phyloP scores from a whole-genome alignment of 2,329 filamentous ascomycete genomes.

The Lasiodiplodia hormozganensis region DNA sequence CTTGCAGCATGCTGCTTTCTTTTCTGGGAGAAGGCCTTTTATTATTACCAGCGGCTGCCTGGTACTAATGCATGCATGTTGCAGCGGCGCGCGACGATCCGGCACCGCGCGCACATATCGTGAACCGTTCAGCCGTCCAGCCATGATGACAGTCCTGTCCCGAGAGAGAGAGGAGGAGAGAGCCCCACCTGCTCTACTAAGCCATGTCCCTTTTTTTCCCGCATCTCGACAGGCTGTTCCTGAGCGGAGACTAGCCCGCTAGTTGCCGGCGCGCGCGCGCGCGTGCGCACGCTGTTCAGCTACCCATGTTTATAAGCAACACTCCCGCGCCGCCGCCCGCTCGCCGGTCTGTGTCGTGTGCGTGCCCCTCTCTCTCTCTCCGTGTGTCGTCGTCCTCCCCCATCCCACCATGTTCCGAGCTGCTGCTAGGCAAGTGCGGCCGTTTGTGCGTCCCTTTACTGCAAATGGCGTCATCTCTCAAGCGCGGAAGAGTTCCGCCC shows the following conservation, averaged over 20 bases:
- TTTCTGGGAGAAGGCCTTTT: background rate
- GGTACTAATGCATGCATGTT: constrained; percentile 8
- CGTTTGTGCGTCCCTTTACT: constrained; percentile 33
- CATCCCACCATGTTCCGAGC: constrained; percentile 43
- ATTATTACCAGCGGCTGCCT: background rate
- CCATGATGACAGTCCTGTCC: background rate
- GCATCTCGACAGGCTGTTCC: constrained; percentile 31
- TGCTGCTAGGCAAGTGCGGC: constrained; percentile 34
- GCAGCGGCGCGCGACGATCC: constrained; percentile 4
- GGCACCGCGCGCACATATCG: constrained; percentile 2
- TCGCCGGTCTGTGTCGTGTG: constrained; percentile 31
- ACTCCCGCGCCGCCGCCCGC: constrained; percentile 5
- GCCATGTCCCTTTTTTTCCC: background rate
- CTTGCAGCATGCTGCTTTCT: background rate
- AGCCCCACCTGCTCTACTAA: constrained; percentile 17
- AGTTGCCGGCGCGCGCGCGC: background rate
- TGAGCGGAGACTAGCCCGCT: constrained; percentile 9
- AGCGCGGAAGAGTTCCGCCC: constrained; percentile 38
- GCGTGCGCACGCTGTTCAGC: background rate
- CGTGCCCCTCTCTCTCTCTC: constrained; percentile 32
- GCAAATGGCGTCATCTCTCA: constrained; percentile 40
- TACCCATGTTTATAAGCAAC: constrained; percentile 4
- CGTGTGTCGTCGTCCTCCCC: constrained; percentile 30
- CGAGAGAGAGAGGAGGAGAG: background rate
- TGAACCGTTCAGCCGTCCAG: background rate